A percentile compares a stretch with the other conserved stretches of the same genome.
These are phyloP conservation scores for Thelephora aurantiotincta DNA, from an alignment of 768 basidiomycete species.

Conservation along the genomic window DNA sequence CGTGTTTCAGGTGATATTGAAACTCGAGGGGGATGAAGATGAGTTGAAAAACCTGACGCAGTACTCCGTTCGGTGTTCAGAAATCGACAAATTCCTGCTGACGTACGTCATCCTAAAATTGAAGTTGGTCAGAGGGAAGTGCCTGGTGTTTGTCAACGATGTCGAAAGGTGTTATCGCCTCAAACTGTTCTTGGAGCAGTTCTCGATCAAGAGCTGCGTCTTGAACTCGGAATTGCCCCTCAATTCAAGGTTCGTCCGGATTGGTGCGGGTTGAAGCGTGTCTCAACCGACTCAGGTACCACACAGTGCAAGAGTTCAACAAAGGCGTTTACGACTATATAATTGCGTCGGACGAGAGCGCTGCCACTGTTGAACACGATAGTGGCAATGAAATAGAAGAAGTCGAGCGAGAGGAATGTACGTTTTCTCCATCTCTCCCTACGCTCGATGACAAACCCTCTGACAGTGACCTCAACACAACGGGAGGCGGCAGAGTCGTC, in stretches of 20 bases:
- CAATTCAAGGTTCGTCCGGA: conserved; percentile 60
- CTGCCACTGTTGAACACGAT: conserved; percentile 36
- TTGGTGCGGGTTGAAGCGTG: conserved; percentile 3
- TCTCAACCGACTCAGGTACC: conserved; percentile 42
- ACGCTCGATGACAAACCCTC: conserved; percentile 16
- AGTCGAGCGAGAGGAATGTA: conserved; percentile 25
- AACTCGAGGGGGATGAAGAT: conserved; percentile 78
- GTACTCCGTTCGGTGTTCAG: conserved; percentile 76
- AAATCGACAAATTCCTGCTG: conserved; percentile 94
- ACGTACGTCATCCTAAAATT: conserved; percentile 95
- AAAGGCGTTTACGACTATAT: conserved; percentile 98
- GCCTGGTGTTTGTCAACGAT: conserved; percentile 91
- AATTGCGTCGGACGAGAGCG: conserved; percentile 90
- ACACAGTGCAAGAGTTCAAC: conserved; percentile 97
- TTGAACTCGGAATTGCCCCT: conserved; percentile 92
- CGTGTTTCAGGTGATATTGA: conserved; percentile 57
- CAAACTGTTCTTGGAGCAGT: conserved; percentile 97
- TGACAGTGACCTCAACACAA: conserved; percentile 43
- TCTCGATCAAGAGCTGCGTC: conserved; percentile 91
- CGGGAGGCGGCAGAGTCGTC: conserved; percentile 18
- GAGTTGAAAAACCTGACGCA: conserved; percentile 72
- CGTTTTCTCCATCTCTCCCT: conserved; percentile 5
- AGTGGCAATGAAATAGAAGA: conserved; percentile 29
- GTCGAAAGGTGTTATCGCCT: conserved; percentile 90
- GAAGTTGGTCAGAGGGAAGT: conserved; percentile 91